Base-by-base conservation (phyloP, 768 basidiomycete species). In the Lepiota brunneoincarnata region DNA sequence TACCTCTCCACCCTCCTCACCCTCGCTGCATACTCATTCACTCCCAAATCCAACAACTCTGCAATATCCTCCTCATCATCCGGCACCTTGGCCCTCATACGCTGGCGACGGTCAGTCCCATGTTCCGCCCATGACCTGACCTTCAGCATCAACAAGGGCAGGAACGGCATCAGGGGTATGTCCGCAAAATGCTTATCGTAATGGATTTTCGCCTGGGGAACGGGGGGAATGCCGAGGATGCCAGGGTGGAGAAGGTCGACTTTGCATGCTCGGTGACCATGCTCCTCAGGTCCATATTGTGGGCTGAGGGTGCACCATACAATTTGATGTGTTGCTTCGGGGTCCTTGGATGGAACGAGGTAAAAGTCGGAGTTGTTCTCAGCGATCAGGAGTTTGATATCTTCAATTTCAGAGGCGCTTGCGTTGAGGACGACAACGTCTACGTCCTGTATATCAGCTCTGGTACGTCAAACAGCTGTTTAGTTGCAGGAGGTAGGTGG, bases 71-170 rank as follows among this genome's bases (percentile, higher is more conserved):
- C 55, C 18, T 68, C 70, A 57, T 80, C 79, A 7, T 69, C 58
- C 35, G 64, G 61, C 49, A 71, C 66, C 62, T 80, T 81, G 10
- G 48, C 56, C 37, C 57, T 64, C 59, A 75, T 67, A 50, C 74
- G 63, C 9, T 26, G 10, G 41, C 71, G 65, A 2, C 21, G 11
- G 23, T 73, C 69, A 3, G 50, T 59, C 4, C 67, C 59, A 55
- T 77, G 75, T 56, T 77, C 72, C 34, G 61, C 56, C 77, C 77
- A 79, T 1, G 68, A 75, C 40, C 71, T 66, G 6, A 79, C 58
- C 54, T 78, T 79, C 43, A 77, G 57, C 14, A 76, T 61, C 3
- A 78, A 63, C 11, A 77, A 59, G 4, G 67, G 61, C 3, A 74
- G 56, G 45, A 76, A 67, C 0, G 75, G 76, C 55, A 71, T 63